phyloP scores from a whole-genome alignment of 2,329 filamentous ascomycete species.

The Elsinoe necatrix region DNA sequence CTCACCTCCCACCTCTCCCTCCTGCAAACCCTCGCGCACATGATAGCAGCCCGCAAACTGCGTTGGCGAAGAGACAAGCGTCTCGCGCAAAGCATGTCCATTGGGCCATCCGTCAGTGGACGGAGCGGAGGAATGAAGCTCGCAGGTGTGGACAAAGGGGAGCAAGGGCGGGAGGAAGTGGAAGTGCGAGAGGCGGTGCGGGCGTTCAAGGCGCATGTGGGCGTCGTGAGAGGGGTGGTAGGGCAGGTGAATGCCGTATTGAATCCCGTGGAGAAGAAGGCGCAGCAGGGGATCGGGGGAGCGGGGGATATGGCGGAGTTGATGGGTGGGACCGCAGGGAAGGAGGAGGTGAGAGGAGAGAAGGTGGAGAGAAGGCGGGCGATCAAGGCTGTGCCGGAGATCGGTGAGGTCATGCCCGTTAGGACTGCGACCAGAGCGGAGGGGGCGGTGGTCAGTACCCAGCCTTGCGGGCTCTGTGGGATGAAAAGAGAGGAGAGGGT shows the following conservation, averaged over 20 bases:
- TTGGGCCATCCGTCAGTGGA: conserved; percentile 61
- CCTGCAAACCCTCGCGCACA: conserved; percentile 61
- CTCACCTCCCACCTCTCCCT: conserved; percentile 56
- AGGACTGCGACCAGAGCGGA: conserved; percentile 52
- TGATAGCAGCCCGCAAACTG: conserved; percentile 74
- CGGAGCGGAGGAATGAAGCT: conserved; percentile 84
- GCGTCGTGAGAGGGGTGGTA: conserved; percentile 65
- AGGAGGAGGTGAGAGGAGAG: conserved; percentile 66
- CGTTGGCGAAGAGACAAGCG: conserved; percentile 88
- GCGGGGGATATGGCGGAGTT: conserved; percentile 85
- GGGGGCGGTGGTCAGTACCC: conserved; percentile 63
- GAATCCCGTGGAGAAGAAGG: conserved; percentile 30
- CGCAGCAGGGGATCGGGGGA: conserved; percentile 41
- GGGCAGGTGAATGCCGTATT: conserved; percentile 50
- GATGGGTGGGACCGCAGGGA: too few species aligned
- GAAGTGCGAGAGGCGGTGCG: conserved; percentile 70
- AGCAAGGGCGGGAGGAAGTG: conserved; percentile 73
- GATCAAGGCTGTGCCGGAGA: conserved; percentile 53
- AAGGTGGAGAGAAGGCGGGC: conserved; percentile 34
- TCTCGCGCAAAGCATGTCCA: conserved; percentile 79
- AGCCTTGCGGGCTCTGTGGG: conserved; percentile 77
- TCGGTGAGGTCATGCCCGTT: conserved; percentile 60
- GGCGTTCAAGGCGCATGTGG: conserved; percentile 67
- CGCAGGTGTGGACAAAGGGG: conserved; percentile 71
- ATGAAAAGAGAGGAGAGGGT: conserved; percentile 81